Base-by-base conservation (phyloP, 2,329 filamentous ascomycete genomes). In the Cryphonectria parasitica region DNA sequence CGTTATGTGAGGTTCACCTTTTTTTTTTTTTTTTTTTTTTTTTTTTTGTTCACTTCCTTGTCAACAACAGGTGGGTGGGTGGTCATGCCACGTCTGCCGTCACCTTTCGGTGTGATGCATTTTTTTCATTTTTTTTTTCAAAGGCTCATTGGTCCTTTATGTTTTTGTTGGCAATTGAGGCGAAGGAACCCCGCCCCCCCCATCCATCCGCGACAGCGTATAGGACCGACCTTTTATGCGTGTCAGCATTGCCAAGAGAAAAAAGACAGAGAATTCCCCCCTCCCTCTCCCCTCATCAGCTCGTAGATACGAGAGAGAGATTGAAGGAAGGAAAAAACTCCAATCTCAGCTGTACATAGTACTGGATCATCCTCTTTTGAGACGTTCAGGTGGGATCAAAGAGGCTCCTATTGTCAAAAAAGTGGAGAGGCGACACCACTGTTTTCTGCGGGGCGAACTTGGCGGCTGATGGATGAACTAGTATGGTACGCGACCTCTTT, bases 231-330 rank as follows among this genome's bases (percentile, higher is more conserved):
- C 13, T 8, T 31, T 58, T 3, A 58, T 58, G 54, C 54, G 25
- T 58, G 54, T 58, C 54, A 58, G 54, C 54, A 58, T 31, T 31
- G 54, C 54, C 54, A 58, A 58, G 54, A 19, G 54, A n/a, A 22
- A 49, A 34, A 34, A 58, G 54, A 19, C 15, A n/a, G 22, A 49
- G 7, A 8, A 7, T n/a, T 2, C 7, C 45, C 22, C 45, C 22
- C 2, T 19, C 8, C 6, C 49, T 31, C 36, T 2, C 11, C 36
- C 36, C 7, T 39, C 36, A 6, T 15, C 25, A 31, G 25, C 54
- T 58, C 54, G 34, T 39, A 36, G 31, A 36, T 61, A 61, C 58
- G 58, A 61, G 58, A 36, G 19, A 39, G 36, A n/a, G 45, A n/a
- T 2, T n/a, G 17, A 49, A 8, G 11, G 58, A 61, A 13, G n/a